phyloP scores from a whole-genome alignment of 2,329 filamentous ascomycete genomes.

The Diatrype stigma region DNA sequence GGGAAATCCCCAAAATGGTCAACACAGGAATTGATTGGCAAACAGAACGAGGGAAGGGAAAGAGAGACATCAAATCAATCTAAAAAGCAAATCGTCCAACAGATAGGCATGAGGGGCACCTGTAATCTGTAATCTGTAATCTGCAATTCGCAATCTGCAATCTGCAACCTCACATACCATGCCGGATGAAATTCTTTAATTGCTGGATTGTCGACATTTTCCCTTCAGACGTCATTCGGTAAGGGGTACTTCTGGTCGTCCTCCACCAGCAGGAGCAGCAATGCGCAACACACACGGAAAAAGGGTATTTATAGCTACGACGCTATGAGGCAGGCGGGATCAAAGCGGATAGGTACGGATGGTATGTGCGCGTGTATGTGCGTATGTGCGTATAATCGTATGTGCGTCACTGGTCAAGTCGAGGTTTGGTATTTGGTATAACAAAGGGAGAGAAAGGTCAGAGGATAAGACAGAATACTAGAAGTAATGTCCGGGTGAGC shows the following conservation, averaged over 20 bases:
- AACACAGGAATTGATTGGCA: not conserved
- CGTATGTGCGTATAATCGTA: not conserved
- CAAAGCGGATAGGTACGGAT: not conserved
- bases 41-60: not conserved
- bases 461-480: slow-evolving; percentile 1
- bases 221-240: slow-evolving; percentile 19
- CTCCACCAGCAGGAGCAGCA: slow-evolving; percentile 1
- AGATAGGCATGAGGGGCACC: slow-evolving; percentile 4
- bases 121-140: no score
- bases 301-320: not conserved
- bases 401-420: not conserved
- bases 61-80: not conserved
- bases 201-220: slow-evolving; percentile 79
- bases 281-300: not conserved
- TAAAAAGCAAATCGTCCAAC: not conserved
- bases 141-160: no score
- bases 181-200: slow-evolving; percentile 96
- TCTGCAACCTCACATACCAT: slow-evolving; percentile 51
- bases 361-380: not conserved
- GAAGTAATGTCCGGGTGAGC: not conserved
- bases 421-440: not conserved
- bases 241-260: slow-evolving; percentile 6
- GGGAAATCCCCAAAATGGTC: not conserved
- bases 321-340: not conserved
- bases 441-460: slow-evolving; percentile 6